Evolutionary conservation across 2,329 filamentous ascomycete species (phyloP), one percentile per base, ranked within the genome.

Genomic region (Phoma sp.): DNA sequence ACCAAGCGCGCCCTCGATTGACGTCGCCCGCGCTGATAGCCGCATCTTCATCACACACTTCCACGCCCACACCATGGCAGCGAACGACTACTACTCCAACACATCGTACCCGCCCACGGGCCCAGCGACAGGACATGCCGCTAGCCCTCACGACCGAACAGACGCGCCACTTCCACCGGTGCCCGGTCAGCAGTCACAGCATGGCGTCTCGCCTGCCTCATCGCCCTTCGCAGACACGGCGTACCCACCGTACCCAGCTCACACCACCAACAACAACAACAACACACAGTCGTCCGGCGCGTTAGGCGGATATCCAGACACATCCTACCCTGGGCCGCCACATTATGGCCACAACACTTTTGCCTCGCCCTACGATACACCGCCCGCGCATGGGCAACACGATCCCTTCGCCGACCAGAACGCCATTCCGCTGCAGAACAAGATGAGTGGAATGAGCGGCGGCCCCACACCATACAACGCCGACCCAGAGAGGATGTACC

Each of bases 71-170:
- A 57, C 35, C 57, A 81, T 81, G 79, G 78, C 79, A 40, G 72
- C 78, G 51, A 78, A 79, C 74, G 84, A 89, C 65, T 90, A 90
- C 76, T 89, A 89, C 63, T 18, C 18, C 18, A 61, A 55, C 60
- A 79, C 67, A 14, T 75, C 69, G 14, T 76, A 77, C 59, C 64
- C 80, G 53, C 71, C 75, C 45, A 51, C 41, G 25, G 40, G 40
- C 33, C 52, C 46, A 9, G 53, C 45, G 13, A 62, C 57, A 36
- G 59, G 53, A 9, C 58, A 62, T 35, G 48, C 44, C 10, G 13
- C 44, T 25, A 58, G 47, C n/a, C 53, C 56, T 25, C 50, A 49
- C 48, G 56, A 58, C 57, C 76, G 81, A 60, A 71, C 72, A 63
- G 76, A 80, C 56, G 68, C 71, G 41, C 71, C 76, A 32, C 65